These are phyloP conservation scores for Paramecium bursaria DNA, from an alignment of 73 alveolate species.

Conservation along the genomic window DNA sequence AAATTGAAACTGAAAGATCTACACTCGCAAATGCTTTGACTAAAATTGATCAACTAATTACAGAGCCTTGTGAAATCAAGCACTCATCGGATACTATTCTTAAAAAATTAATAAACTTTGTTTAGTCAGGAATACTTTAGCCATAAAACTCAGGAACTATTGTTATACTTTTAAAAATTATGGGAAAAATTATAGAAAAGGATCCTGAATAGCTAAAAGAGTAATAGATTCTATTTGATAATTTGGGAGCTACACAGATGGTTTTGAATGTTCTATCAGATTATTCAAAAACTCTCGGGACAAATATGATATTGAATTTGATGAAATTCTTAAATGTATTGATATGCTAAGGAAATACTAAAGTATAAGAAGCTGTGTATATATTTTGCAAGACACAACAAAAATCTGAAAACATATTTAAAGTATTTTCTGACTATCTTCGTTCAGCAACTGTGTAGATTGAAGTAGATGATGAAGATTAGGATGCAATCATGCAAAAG, in stretches of 20 bases:
- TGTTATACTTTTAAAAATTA: conserved; percentile 26
- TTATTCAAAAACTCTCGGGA: conserved; percentile 42
- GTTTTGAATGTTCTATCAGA: conserved; percentile 68
- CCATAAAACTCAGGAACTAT: conserved; percentile 34
- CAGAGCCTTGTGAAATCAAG: conserved; percentile 45
- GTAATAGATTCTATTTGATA: conserved; percentile 64
- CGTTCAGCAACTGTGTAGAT: neutral
- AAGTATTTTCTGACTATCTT: conserved; percentile 16
- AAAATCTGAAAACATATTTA: conserved; percentile 71
- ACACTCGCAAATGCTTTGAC: conserved; percentile 50
- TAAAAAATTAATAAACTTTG: conserved; percentile 36
- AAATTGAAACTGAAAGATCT: conserved; percentile 9
- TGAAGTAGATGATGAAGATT: conserved; percentile 45
- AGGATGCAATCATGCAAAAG: conserved; percentile 30
- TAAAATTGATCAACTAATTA: conserved; percentile 1
- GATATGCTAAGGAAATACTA: conserved; percentile 57
- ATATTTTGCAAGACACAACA: conserved; percentile 57
- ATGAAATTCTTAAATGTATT: conserved; percentile 55
- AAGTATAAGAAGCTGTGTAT: conserved; percentile 55
- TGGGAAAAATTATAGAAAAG: conserved; percentile 57
- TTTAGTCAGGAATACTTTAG: conserved; percentile 10
- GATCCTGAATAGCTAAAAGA: conserved; percentile 64
- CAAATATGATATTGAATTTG: conserved; percentile 36
- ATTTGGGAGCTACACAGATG: conserved; percentile 69
- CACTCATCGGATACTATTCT: conserved; percentile 13